Percentiles rank a stretch among this genome's conserved stretches.
These are phyloP conservation scores for Didymosphaeria variabile DNA, from an alignment of 2,329 filamentous ascomycete genomes.

Conservation along the genomic window DNA sequence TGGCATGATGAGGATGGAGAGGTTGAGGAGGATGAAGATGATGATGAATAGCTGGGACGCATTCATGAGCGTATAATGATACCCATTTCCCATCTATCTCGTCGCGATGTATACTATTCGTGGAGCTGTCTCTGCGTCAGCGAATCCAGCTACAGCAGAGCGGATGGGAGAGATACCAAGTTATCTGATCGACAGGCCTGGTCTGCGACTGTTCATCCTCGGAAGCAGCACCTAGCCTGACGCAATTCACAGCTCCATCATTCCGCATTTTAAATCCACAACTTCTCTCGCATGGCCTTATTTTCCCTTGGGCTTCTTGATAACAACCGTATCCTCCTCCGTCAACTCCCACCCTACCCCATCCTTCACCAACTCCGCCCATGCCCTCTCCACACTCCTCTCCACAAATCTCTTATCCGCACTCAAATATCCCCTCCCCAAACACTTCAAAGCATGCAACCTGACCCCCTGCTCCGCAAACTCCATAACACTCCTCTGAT, in stretches of 20 bases:
- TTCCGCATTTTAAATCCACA: neutral
- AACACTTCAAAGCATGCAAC: slow-evolving; percentile 82
- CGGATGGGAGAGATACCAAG: neutral
- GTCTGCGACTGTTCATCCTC: neutral
- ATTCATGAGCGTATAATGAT: slow-evolving; percentile 34
- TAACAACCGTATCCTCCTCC: slow-evolving; percentile 73
- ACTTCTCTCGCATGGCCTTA: slow-evolving; percentile 24
- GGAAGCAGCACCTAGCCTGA: neutral
- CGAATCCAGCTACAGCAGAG: neutral
- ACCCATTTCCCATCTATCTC: slow-evolving; percentile 36
- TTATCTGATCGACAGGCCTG: neutral
- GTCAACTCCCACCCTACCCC: slow-evolving; percentile 87
- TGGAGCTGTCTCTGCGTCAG: neutral
- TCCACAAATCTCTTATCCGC: slow-evolving; percentile 76
- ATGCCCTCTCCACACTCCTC: slow-evolving; percentile 71
- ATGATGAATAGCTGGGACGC: slow-evolving; percentile 53
- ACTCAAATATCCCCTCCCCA: slow-evolving; percentile 81
- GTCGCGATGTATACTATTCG: neutral
- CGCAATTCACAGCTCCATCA: neutral
- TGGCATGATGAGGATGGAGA: slow-evolving; percentile 62
- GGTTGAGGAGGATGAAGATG: slow-evolving; percentile 58
- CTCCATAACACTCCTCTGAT: slow-evolving; percentile 80
- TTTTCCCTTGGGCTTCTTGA: slow-evolving; percentile 68
- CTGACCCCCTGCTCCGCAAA: slow-evolving; percentile 80
- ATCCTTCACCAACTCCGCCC: slow-evolving; percentile 75